phyloP scores from a whole-genome alignment of 257 asterid species.

The Fraxinus americana region DNA sequence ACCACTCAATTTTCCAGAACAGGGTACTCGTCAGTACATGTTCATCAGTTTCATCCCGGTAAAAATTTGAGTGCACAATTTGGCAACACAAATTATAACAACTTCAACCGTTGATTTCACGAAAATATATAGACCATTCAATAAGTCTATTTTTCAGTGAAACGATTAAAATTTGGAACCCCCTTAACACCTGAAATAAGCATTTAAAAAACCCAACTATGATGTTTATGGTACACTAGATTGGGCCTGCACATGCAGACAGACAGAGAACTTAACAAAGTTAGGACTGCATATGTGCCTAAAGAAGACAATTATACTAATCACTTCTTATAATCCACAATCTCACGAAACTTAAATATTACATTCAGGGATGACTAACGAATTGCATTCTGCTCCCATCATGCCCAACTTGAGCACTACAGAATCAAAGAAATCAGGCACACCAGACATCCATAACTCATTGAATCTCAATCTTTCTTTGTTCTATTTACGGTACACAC shows the following conservation, averaged over 20 bases:
- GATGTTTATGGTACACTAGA: not conserved
- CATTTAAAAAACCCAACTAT: not conserved
- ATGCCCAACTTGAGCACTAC: not conserved
- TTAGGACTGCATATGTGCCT: not conserved
- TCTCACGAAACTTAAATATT: not conserved
- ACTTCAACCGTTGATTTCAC: not conserved
- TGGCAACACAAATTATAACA: constrained; percentile 9
- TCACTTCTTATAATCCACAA: not conserved
- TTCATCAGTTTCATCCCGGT: not conserved
- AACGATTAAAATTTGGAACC: not conserved
- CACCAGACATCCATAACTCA: not conserved
- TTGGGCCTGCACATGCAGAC: not conserved
- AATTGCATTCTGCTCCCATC: not conserved
- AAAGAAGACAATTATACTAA: not conserved
- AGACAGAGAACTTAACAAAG: not conserved
- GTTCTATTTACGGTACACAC: not conserved
- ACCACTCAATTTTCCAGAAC: not conserved
- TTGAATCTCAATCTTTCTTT: not conserved
- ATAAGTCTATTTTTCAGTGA: not conserved
- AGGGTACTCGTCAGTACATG: not conserved
- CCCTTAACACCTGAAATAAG: constrained; percentile 6
- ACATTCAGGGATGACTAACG: not conserved
- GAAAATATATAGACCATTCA: not conserved
- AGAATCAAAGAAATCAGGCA: not conserved
- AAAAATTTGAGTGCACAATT: not conserved